phyloP scores from a whole-genome alignment of 345 rosid genomes.

The Eucalyptus sp. region DNA sequence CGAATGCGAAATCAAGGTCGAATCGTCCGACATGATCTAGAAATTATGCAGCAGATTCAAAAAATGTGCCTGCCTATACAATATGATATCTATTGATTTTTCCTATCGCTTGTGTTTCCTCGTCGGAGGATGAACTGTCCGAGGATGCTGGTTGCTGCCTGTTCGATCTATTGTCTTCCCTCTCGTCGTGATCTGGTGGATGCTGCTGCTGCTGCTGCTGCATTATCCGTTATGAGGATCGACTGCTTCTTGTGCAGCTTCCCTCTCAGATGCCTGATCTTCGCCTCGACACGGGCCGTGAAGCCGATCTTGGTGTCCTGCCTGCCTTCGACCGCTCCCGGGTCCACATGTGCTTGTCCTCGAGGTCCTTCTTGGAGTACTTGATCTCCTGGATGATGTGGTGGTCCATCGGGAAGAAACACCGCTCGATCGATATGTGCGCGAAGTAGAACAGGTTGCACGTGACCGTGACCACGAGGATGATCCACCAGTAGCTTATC shows the following conservation, averaged over 20 bases:
- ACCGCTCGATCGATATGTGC: conserved; percentile 67
- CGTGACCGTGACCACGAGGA: conserved; percentile 51
- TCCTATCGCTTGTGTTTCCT: not conserved
- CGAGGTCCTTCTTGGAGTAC: conserved; percentile 58
- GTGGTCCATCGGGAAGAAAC: conserved; percentile 79
- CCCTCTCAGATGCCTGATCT: conserved; percentile 66
- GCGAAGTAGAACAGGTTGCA: conserved; percentile 53
- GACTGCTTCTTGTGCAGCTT: conserved; percentile 61
- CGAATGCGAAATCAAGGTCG: not conserved
- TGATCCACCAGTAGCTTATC: conserved; percentile 63
- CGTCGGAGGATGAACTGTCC: not conserved
- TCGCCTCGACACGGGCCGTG: conserved; percentile 83
- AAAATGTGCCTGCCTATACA: not conserved
- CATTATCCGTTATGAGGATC: not conserved
- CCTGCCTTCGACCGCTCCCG: conserved; percentile 82
- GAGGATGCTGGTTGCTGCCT: not conserved
- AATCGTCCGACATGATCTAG: not conserved
- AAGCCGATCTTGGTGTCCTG: conserved; percentile 87
- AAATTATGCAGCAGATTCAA: not conserved
- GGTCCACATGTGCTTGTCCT: conserved; percentile 74
- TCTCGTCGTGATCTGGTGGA: not conserved
- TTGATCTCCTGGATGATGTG: conserved; percentile 95
- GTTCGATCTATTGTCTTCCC: not conserved
- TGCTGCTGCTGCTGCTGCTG: not conserved
- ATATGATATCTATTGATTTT: not conserved